A percentile compares a stretch with the other conserved stretches of the same genome.
phyloP scores from a whole-genome alignment of 306 rosid species.

The Oemleria cerasiformis region DNA sequence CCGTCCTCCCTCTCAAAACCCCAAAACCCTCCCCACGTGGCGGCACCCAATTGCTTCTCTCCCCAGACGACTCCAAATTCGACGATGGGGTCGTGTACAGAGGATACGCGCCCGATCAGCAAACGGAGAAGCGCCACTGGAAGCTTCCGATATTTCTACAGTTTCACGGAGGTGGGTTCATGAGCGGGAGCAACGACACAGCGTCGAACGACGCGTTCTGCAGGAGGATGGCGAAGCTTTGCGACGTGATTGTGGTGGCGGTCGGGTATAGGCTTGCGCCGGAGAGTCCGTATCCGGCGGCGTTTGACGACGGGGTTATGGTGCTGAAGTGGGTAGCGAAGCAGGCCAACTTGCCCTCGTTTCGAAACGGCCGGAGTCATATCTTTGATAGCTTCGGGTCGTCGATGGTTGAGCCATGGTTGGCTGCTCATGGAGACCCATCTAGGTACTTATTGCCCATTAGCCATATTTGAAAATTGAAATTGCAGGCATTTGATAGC shows the following conservation, averaged over 20 bases:
- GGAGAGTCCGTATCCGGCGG: slow-evolving; percentile 76
- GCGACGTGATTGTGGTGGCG: slow-evolving; percentile 71
- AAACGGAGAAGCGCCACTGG: slow-evolving; percentile 23
- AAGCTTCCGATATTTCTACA: slow-evolving; percentile 73
- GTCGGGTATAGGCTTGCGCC: slow-evolving; percentile 92
- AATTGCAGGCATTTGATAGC: too few species aligned
- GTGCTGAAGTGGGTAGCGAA: slow-evolving; percentile 83
- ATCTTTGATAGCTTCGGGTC: slow-evolving; percentile 77
- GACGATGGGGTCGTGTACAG: slow-evolving; percentile 40
- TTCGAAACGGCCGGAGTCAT: slow-evolving; percentile 40
- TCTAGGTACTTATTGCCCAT: slow-evolving; percentile 42
- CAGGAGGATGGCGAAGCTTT: slow-evolving; percentile 63
- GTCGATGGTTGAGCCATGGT: slow-evolving; percentile 91
- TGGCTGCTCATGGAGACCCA: slow-evolving; percentile 88
- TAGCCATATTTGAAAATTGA: background rate
- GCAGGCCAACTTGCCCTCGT: slow-evolving; percentile 75
- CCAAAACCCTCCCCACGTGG: background rate
- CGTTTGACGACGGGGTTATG: slow-evolving; percentile 78
- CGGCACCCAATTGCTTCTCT: background rate
- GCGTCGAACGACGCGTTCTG: slow-evolving; percentile 69
- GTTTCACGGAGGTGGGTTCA: slow-evolving; percentile 94
- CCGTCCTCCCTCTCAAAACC: slow-evolving; percentile 52
- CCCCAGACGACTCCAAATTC: background rate
- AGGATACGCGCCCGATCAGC: slow-evolving; percentile 53
- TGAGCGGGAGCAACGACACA: slow-evolving; percentile 73